Conservation (phyloP, 768 basidiomycete species). For the Fibroporia radiculosa region DNA sequence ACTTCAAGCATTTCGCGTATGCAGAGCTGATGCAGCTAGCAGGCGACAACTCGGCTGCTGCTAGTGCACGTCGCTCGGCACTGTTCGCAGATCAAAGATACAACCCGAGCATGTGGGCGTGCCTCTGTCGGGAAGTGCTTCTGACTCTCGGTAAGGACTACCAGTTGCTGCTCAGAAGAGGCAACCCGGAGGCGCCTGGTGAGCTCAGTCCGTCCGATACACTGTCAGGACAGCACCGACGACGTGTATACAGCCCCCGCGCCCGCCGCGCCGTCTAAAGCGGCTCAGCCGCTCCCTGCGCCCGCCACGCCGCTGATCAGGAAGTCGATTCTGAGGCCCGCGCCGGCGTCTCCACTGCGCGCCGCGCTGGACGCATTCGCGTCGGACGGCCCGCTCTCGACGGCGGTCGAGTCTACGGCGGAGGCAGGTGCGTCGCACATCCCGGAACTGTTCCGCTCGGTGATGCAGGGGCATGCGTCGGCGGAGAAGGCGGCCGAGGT, state of each 20-base stretch:
- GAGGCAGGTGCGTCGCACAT: conserved; percentile 40
- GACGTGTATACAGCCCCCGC: conserved; percentile 12
- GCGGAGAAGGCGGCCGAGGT: conserved; percentile 17
- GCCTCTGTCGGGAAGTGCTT: conserved; percentile 50
- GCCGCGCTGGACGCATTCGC: conserved; percentile 50
- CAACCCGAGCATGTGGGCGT: conserved; percentile 55
- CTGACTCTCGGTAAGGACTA: conserved; percentile 62
- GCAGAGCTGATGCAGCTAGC: conserved; percentile 51
- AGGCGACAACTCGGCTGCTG: conserved; percentile 31
- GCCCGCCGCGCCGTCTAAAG: conserved; percentile 19
- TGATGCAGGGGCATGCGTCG: conserved; percentile 15
- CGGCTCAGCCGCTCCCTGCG: conserved; percentile 31
- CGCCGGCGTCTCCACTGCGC: conserved; percentile 40
- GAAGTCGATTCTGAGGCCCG: conserved; percentile 38
- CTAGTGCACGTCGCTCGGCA: conserved; percentile 38
- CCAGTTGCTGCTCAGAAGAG: conserved; percentile 54
- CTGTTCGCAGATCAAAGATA: conserved; percentile 67
- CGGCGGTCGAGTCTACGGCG: conserved; percentile 40
- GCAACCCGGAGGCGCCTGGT: conserved; percentile 30
- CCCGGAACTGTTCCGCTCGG: conserved; percentile 44
- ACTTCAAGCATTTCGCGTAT: conserved; percentile 60
- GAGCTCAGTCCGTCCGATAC: not conserved
- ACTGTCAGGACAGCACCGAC: no score
- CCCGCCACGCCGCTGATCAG: conserved; percentile 29
- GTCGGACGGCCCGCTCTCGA: conserved; percentile 38